These are phyloP conservation scores for Rhodotorula sp. DNA, from an alignment of 1,284 basidiomycete genomes.

Conservation along the genomic window DNA sequence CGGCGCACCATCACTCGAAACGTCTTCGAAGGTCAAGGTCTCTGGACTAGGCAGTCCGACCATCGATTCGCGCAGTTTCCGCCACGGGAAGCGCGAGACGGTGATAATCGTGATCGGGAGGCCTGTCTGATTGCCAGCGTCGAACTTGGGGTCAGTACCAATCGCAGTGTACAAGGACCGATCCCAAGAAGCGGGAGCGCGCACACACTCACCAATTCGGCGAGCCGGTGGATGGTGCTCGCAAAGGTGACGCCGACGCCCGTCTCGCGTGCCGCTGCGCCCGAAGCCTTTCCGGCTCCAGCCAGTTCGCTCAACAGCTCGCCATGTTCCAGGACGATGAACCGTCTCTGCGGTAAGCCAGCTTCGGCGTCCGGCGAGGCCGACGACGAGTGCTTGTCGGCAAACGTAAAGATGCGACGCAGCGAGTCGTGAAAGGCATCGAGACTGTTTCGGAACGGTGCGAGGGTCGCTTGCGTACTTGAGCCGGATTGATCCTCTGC, in stretches of 20 bases:
- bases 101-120: constrained; percentile 26
- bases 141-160: background rate
- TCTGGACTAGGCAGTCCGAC: constrained; percentile 28
- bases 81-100: constrained; percentile 26
- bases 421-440: constrained; percentile 34
- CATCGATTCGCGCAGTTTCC: constrained; percentile 35
- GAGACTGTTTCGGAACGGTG: constrained; percentile 36
- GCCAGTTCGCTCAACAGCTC: constrained; percentile 33
- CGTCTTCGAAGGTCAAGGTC: constrained; percentile 5
- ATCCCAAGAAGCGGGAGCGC: too few relatives aligned
- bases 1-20: background rate
- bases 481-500: too few relatives aligned
- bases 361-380: background rate
- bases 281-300: constrained; percentile 2
- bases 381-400: background rate
- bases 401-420: constrained; percentile 9
- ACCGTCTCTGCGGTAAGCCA: constrained; percentile 1
- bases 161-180: too few relatives aligned
- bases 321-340: constrained; percentile 34
- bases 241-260: constrained; percentile 37
- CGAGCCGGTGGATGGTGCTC: constrained; percentile 26
- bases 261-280: constrained; percentile 35
- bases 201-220: constrained; percentile 21
- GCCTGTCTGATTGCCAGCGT: constrained; percentile 7
- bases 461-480: constrained; percentile 1